phyloP scores from a whole-genome alignment of 495 filamentous ascomycete species.

The Tuber indicum region DNA sequence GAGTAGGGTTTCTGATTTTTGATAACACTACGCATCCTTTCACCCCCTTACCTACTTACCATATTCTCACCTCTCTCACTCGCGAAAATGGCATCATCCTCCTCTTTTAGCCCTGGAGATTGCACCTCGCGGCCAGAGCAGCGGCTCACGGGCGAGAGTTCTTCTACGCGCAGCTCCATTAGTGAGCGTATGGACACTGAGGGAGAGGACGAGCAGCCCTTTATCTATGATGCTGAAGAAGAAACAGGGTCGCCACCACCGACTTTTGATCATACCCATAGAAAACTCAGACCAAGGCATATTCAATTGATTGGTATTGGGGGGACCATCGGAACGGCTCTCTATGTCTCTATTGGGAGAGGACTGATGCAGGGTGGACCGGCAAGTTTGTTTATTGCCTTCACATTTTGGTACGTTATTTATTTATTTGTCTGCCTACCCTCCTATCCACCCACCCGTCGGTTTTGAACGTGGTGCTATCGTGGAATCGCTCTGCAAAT shows the following conservation, averaged over 20 bases:
- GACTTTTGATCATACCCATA: slow-evolving; percentile 33
- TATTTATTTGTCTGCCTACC: slow-evolving; percentile 18
- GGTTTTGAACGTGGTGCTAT: neutral
- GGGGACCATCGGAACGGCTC: slow-evolving; percentile 72
- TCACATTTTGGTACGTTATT: slow-evolving; percentile 57
- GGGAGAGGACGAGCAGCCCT: neutral
- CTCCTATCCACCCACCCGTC: neutral
- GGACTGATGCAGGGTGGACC: slow-evolving; percentile 66
- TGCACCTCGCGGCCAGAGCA: neutral
- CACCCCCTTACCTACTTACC: neutral
- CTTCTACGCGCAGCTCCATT: neutral
- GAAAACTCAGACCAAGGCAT: slow-evolving; percentile 34
- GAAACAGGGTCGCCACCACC: slow-evolving; percentile 13
- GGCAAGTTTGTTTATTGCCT: slow-evolving; percentile 68
- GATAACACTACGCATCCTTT: neutral
- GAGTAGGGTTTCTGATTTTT: neutral
- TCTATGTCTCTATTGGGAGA: slow-evolving; percentile 68
- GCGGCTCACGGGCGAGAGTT: neutral
- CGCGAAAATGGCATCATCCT: neutral
- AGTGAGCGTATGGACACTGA: neutral
- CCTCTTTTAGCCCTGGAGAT: neutral
- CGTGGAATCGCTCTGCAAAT: neutral
- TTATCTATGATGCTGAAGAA: slow-evolving; percentile 3
- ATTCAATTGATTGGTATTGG: slow-evolving; percentile 62
- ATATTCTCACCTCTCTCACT: neutral